These are phyloP conservation scores for Fusarium sp. DNA, from an alignment of 2,329 filamentous ascomycete species.

Conservation along the genomic window DNA sequence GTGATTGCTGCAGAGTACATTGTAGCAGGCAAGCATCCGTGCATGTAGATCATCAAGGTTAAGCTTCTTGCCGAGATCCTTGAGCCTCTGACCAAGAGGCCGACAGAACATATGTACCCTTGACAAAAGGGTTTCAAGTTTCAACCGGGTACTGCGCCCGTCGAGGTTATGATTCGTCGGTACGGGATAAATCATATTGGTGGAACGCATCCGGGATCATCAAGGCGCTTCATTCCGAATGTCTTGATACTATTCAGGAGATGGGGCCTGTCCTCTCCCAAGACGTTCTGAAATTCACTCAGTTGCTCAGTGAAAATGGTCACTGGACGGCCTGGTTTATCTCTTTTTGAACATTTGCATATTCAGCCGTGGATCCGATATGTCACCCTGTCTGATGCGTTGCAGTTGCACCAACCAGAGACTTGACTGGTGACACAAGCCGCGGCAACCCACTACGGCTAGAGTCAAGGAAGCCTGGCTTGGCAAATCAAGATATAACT, in stretches of 20 bases:
- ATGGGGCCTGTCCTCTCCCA: slow-evolving; percentile 2
- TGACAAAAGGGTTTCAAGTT: neutral
- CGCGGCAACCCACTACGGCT: slow-evolving; percentile 12
- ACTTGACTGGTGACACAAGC: slow-evolving; percentile 1
- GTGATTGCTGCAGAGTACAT: neutral
- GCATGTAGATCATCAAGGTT: neutral
- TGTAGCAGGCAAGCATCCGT: neutral
- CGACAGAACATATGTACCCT: neutral
- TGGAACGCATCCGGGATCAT: neutral
- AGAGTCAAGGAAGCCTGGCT: neutral
- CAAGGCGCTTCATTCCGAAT: neutral
- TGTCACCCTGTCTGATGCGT: neutral
- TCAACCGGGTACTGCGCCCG: slow-evolving; percentile 5
- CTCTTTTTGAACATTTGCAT: slow-evolving; percentile 11
- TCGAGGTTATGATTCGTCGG: neutral
- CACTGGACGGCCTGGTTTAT: neutral
- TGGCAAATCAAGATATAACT: neutral
- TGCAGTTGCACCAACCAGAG: neutral
- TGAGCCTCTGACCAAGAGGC: neutral
- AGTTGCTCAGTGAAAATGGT: neutral
- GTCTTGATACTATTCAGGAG: neutral
- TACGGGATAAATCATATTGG: neutral
- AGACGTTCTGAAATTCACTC: slow-evolving; percentile 1
- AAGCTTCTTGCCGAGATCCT: neutral
- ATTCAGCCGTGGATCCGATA: neutral